These are phyloP conservation scores for Pestalotiopsis sp. DNA, from an alignment of 2,329 filamentous ascomycete species.

Conservation along the genomic window DNA sequence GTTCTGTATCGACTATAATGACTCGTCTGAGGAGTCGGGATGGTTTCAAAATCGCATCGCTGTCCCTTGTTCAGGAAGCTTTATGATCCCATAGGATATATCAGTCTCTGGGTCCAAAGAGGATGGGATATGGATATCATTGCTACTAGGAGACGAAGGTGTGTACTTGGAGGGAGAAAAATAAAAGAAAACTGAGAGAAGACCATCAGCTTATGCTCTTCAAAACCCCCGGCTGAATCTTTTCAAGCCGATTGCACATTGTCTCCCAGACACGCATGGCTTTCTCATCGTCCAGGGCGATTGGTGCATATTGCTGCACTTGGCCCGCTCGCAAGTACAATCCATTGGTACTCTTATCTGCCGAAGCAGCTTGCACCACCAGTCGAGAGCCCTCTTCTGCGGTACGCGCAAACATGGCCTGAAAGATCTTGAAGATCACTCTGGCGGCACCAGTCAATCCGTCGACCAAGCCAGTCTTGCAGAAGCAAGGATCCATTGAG, in stretches of 20 bases:
- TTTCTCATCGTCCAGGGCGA: slow-evolving; percentile 15
- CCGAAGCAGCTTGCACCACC: slow-evolving; percentile 19
- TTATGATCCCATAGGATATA: no score
- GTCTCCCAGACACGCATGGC: neutral
- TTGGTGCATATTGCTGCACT: slow-evolving; percentile 15
- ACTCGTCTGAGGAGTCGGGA: no score
- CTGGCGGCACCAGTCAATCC: slow-evolving; percentile 9
- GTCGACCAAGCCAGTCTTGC: slow-evolving; percentile 18
- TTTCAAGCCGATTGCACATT: neutral
- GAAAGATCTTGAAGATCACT: slow-evolving; percentile 15
- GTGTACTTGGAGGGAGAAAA: neutral
- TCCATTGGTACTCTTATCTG: slow-evolving; percentile 18
- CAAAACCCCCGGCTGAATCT: neutral
- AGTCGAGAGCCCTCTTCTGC: slow-evolving; percentile 18
- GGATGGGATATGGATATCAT: no score
- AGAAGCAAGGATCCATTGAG: slow-evolving; percentile 22
- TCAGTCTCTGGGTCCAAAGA: no score
- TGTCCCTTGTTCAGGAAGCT: no score
- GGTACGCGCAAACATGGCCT: slow-evolving; percentile 16
- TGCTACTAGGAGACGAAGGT: no score
- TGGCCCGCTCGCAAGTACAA: slow-evolving; percentile 18
- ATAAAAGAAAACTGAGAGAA: neutral
- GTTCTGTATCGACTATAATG: no score
- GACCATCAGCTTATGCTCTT: neutral
- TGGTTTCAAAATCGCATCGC: no score